phyloP scores from a whole-genome alignment of 176 grass and related monocot species.

The Aegilops speltoides region DNA sequence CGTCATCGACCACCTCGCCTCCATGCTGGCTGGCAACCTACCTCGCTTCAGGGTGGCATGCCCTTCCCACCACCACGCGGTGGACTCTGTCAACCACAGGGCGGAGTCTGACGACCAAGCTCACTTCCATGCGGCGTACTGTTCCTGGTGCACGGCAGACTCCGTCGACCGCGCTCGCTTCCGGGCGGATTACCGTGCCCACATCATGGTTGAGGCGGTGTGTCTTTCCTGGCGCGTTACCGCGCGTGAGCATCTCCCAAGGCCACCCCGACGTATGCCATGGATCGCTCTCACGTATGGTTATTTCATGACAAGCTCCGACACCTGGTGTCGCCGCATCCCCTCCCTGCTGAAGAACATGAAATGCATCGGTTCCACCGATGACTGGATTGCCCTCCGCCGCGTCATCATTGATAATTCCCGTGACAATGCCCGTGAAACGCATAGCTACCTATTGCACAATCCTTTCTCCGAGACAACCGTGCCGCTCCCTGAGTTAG shows the following conservation, averaged over 20 bases:
- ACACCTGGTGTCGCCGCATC: rapidly evolving
- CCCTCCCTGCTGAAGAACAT: neutral
- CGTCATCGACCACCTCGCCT: neutral
- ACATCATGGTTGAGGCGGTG: rapidly evolving
- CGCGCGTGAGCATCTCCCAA: neutral
- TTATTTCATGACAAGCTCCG: neutral
- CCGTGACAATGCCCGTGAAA: neutral
- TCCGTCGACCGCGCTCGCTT: too few species aligned
- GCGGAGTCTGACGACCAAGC: too few species aligned
- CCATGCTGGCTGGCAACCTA: neutral
- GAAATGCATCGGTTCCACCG: neutral
- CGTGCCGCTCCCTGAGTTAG: neutral
- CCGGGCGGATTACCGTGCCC: too few species aligned
- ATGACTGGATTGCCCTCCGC: neutral
- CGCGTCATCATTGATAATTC: rapidly evolving
- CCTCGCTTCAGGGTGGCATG: too few species aligned
- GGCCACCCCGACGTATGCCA: neutral
- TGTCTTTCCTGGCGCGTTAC: too few species aligned
- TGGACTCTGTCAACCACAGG: too few species aligned
- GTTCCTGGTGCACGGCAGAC: too few species aligned
- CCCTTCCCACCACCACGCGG: too few species aligned
- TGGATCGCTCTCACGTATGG: neutral
- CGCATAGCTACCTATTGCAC: neutral
- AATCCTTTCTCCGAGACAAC: neutral
- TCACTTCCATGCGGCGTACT: too few species aligned